Evolutionary conservation across 352 stramenopile genomes (phyloP), one percentile per base, ranked within the genome.

Genomic region (Blastocystis sp.): DNA sequence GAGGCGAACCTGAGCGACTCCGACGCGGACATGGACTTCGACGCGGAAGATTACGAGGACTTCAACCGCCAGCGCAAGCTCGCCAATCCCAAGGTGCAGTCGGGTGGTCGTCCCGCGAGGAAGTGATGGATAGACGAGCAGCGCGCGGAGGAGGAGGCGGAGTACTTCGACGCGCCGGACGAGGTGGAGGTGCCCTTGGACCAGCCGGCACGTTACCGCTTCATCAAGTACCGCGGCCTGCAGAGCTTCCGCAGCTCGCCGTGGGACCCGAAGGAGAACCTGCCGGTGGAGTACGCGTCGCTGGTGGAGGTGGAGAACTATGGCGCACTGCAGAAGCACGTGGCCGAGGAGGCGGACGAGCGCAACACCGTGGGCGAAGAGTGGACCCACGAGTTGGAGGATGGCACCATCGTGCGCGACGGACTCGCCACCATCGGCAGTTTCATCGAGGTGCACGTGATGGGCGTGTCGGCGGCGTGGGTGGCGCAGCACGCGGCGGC

Each of bases 181-280:
- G 96, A 98, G 89, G 94, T 95, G 21, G 91, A 96, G 77, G 92
- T 94, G 42, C 90, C 92, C 19, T 90, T 92, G 63, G 93, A 95
- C 65, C 90, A 91, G 10, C 90, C 92, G 9, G 94, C 94, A 38
- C 81, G 91, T 19, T 91, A 95, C 60, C 91, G 94, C 42, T 97
- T 96, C 90, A 93, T 92, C 24, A 89, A 93, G 63, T 91, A 98
- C 93, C 94, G 97, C 60, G 95, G 95, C 11, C 92, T 99, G 65
- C 97, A 98, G 91, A 97, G 92, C 66, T 97, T 99, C 89, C 94
- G 95, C 42, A 98, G 95, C 80, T 98, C 94, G 81, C 90, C 92
- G 70, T 99, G 97, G 97, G 95, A 99, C 90, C 92, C 96, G 1
- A 98, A 98, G 91, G 97, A 99, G 91, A 98, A 95, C 89, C 94